These are phyloP conservation scores for Diospyros kaki DNA, from an alignment of 148 eudicot species.

Conservation along the genomic window DNA sequence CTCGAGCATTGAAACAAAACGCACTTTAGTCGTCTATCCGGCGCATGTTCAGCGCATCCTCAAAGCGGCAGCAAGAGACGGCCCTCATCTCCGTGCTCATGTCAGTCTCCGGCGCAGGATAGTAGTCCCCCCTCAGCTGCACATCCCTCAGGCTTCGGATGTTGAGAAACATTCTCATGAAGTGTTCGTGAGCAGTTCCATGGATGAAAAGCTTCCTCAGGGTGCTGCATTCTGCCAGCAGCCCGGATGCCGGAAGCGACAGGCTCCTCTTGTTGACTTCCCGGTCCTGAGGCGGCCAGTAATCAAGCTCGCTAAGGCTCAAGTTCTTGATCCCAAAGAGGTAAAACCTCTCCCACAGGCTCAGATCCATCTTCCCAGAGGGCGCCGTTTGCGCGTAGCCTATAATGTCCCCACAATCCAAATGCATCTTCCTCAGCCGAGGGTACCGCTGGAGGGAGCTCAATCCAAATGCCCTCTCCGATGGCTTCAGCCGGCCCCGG, in stretches of 20 bases:
- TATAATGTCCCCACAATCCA: slow-evolving; percentile 57
- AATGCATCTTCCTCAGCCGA: slow-evolving; percentile 52
- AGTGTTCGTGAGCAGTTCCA: slow-evolving; percentile 90
- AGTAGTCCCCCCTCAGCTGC: slow-evolving; percentile 85
- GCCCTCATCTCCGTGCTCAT: slow-evolving; percentile 98
- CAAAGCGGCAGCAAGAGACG: slow-evolving; percentile 82
- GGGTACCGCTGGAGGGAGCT: slow-evolving; percentile 41
- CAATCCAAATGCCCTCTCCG: slow-evolving; percentile 52
- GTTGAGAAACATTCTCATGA: slow-evolving; percentile 51
- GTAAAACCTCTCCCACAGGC: slow-evolving; percentile 86
- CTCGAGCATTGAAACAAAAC: too few relatives aligned
- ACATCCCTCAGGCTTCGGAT: slow-evolving; percentile 71
- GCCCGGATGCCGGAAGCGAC: slow-evolving; percentile 68
- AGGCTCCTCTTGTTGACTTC: slow-evolving; percentile 90
- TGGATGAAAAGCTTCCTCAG: slow-evolving; percentile 93
- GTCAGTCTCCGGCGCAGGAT: slow-evolving; percentile 95
- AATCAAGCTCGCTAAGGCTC: slow-evolving; percentile 66
- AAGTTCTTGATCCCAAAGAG: slow-evolving; percentile 46
- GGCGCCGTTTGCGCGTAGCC: slow-evolving; percentile 81
- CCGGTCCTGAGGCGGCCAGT: slow-evolving; percentile 97
- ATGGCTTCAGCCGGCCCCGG: slow-evolving; percentile 52
- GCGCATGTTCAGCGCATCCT: slow-evolving; percentile 57
- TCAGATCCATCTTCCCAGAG: slow-evolving; percentile 73
- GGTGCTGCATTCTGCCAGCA: slow-evolving; percentile 47
- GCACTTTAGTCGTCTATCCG: slow-evolving; percentile 47